phyloP scores from a whole-genome alignment of 1,284 basidiomycete species.

The Heterobasidion parviporum region DNA sequence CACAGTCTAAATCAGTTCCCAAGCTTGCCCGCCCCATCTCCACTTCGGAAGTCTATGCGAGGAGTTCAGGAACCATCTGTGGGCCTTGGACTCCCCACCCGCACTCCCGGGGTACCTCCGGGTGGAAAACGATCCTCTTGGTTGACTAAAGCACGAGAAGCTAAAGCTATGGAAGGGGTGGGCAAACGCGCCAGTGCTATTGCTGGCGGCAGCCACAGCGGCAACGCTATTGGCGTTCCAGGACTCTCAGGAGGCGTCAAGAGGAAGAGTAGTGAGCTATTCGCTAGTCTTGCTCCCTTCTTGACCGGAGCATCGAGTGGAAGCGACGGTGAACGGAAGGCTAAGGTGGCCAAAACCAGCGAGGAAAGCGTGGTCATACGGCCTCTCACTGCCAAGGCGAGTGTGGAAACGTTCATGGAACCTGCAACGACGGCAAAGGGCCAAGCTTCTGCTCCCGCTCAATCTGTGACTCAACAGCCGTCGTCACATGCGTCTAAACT shows the following conservation, averaged over 20 bases:
- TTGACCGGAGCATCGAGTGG: not conserved
- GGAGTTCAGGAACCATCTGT: slow-evolving; percentile 36
- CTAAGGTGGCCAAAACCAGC: slow-evolving; percentile 40
- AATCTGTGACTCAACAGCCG: no score
- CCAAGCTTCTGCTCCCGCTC: no score
- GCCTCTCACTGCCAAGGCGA: slow-evolving; percentile 7
- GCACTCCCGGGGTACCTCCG: slow-evolving; percentile 30
- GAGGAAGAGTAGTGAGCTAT: slow-evolving; percentile 59
- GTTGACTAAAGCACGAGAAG: slow-evolving; percentile 69
- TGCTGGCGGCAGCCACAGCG: not conserved
- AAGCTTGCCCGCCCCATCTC: slow-evolving; percentile 54
- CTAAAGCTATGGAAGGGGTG: slow-evolving; percentile 56
- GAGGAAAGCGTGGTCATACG: slow-evolving; percentile 12
- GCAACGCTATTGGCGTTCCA: not conserved
- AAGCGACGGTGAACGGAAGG: slow-evolving; percentile 28
- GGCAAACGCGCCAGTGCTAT: slow-evolving; percentile 29
- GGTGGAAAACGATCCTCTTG: slow-evolving; percentile 68
- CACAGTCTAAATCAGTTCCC: slow-evolving; percentile 36
- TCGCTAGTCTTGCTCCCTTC: slow-evolving; percentile 10
- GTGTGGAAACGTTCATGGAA: slow-evolving; percentile 5
- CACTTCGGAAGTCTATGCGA: slow-evolving; percentile 59
- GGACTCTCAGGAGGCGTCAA: slow-evolving; percentile 31
- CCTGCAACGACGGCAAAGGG: no score
- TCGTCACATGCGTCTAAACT: not conserved
- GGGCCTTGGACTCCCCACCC: slow-evolving; percentile 24